A percentile compares a stretch with the other conserved stretches of the same genome.
Conservation (phyloP, 2,329 filamentous ascomycete species). For the Blastomyces emzantsi region DNA sequence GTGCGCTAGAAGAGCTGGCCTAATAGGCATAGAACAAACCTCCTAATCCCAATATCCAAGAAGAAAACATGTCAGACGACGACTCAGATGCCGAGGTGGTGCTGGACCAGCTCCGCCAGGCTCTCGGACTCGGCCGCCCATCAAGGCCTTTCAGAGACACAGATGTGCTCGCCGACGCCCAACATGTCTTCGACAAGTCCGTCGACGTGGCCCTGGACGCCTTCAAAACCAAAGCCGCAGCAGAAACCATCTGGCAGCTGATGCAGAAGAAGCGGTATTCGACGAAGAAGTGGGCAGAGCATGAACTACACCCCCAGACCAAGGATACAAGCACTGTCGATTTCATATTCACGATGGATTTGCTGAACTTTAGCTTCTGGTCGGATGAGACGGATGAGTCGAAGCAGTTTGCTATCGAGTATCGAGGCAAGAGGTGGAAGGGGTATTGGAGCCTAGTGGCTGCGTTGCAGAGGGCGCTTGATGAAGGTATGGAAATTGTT, state of each 20-base stretch:
- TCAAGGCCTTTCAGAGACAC: constrained; percentile 58
- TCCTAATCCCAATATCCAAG: neutral
- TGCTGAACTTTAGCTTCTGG: constrained; percentile 98
- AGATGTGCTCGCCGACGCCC: constrained; percentile 69
- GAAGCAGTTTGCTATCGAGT: constrained; percentile 74
- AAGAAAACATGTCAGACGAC: constrained; percentile 67
- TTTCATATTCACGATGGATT: constrained; percentile 96
- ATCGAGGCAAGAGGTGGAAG: constrained; percentile 73
- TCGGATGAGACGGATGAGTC: constrained; percentile 55
- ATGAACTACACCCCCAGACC: constrained; percentile 78
- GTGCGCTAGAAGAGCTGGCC: neutral
- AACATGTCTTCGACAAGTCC: constrained; percentile 83
- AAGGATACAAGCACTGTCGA: constrained; percentile 72
- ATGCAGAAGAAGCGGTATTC: constrained; percentile 83
- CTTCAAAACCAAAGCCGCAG: constrained; percentile 70
- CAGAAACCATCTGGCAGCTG: constrained; percentile 63
- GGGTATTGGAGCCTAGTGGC: constrained; percentile 95
- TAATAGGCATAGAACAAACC: neutral
- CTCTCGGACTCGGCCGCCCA: constrained; percentile 56
- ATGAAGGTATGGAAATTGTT: constrained; percentile 54
- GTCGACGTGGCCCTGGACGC: constrained; percentile 89
- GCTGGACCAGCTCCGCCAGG: constrained; percentile 73
- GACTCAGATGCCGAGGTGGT: constrained; percentile 85
- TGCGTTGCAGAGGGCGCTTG: constrained; percentile 72
- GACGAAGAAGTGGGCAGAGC: constrained; percentile 74